These are phyloP conservation scores for Yamadazyma kitorensis DNA, from an alignment of 805 yeast species.

Conservation along the genomic window DNA sequence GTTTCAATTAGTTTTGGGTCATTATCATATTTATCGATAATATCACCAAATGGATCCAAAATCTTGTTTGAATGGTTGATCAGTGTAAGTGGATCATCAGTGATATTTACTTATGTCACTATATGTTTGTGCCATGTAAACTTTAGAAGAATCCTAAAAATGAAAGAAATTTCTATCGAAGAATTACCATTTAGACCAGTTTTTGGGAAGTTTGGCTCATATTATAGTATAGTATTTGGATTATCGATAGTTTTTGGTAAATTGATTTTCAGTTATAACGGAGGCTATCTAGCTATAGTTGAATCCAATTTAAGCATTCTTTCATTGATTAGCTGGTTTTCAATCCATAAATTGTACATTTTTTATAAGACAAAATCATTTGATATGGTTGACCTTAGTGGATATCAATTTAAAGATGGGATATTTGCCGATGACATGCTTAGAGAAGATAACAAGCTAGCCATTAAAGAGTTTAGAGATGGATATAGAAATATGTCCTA, in stretches of 20 bases:
- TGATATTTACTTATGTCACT: slow-evolving; percentile 38
- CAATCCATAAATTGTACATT: not conserved
- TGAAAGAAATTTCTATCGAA: slow-evolving; percentile 62
- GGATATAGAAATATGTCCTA: too few species aligned
- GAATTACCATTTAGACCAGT: slow-evolving; percentile 70
- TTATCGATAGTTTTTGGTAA: slow-evolving; percentile 9
- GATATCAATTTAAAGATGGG: not conserved
- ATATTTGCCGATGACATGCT: not conserved
- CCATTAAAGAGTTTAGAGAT: not conserved
- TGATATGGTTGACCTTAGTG: not conserved
- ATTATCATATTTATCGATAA: slow-evolving; percentile 56
- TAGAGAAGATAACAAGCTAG: slow-evolving; percentile 1
- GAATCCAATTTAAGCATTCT: not conserved
- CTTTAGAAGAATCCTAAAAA: slow-evolving; percentile 61
- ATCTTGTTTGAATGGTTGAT: slow-evolving; percentile 37
- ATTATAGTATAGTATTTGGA: slow-evolving; percentile 49
- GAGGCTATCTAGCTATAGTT: too few species aligned
- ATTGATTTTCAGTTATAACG: not conserved
- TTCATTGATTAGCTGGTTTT: slow-evolving; percentile 1
- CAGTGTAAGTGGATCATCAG: slow-evolving; percentile 34
- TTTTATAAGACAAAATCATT: not conserved
- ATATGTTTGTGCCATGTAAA: slow-evolving; percentile 55
- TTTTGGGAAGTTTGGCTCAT: slow-evolving; percentile 66
- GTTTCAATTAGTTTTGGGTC: slow-evolving; percentile 60
- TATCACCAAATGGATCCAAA: slow-evolving; percentile 43